Evolutionary conservation across 2,329 filamentous ascomycete genomes (phyloP).

Genomic region (Neoscytalidium dimidiatum): DNA sequence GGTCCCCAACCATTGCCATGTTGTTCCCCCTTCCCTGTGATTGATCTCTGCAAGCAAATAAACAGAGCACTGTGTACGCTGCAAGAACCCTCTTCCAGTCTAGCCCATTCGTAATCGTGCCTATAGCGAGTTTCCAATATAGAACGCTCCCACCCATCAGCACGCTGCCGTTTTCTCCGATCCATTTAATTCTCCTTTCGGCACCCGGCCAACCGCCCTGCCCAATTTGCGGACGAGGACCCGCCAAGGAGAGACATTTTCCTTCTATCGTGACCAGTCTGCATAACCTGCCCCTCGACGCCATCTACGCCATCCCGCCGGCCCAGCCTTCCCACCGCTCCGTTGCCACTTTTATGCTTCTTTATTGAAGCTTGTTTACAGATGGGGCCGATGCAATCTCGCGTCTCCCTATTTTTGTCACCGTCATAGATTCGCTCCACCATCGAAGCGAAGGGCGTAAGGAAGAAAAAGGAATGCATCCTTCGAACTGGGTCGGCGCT

Average conservation of each 20-base stretch:
- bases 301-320: conserved; percentile 5
- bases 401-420: background rate
- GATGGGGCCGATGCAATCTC: conserved; percentile 1
- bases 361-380: conserved; percentile 6
- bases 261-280: background rate
- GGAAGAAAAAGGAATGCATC: background rate
- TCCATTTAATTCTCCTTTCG: background rate
- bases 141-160: background rate
- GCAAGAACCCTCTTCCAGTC: background rate
- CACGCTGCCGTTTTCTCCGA: background rate
- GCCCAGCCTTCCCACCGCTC: background rate
- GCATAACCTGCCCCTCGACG: background rate
- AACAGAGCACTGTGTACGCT: background rate
- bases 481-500: conserved; percentile 8
- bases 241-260: background rate
- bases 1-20: background rate
- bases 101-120: conserved; percentile 8
- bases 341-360: conserved; percentile 2
- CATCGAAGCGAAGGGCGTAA: conserved; percentile 2
- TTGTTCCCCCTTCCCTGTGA: background rate
- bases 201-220: background rate
- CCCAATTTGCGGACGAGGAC: background rate
- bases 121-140: conserved; percentile 15
- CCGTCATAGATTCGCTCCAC: background rate
- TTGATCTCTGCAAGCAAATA: background rate